Percentiles rank a stretch among this genome's conserved stretches.
Evolutionary conservation across 2,329 filamentous ascomycete species (phyloP).

Genomic region (Chrysosporium queenslandicum): DNA sequence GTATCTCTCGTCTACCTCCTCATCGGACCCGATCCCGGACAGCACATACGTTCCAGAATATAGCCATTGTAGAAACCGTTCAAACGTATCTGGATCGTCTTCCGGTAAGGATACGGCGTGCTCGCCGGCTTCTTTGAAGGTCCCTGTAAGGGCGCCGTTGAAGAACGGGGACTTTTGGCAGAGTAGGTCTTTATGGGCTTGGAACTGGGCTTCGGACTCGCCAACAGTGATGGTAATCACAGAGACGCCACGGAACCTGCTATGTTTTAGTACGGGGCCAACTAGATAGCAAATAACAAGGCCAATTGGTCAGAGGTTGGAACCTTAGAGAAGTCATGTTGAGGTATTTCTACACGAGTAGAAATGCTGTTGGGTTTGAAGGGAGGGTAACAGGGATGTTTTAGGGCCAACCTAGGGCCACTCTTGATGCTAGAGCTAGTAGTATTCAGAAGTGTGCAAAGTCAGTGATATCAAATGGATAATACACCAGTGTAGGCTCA

Average conservation of each 20-base stretch:
- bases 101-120: slow-evolving; percentile 5
- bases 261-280: not conserved
- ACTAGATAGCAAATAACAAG: not conserved
- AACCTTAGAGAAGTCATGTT: slow-evolving; percentile 10
- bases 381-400: not conserved
- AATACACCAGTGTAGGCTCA: not conserved
- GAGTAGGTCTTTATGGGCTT: slow-evolving; percentile 11
- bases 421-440: no score
- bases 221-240: slow-evolving; percentile 11
- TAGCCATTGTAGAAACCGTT: slow-evolving; percentile 11
- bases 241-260: slow-evolving; percentile 11
- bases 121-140: slow-evolving; percentile 10
- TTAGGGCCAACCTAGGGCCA: not conserved
- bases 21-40: slow-evolving; percentile 3
- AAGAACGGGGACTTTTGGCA: slow-evolving; percentile 12
- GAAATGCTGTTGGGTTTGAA: not conserved
- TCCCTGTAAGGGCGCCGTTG: slow-evolving; percentile 3
- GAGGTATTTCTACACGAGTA: slow-evolving; percentile 3
- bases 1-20: slow-evolving; percentile 10
- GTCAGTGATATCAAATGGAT: not conserved
- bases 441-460: not conserved
- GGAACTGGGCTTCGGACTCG: slow-evolving; percentile 7
- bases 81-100: slow-evolving; percentile 12
- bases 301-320: not conserved
- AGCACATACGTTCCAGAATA: slow-evolving; percentile 7